Percentiles rank a stretch among this genome's conserved stretches.
Conservation (phyloP, 306 rosid species). For the Dryas octopetala region DNA sequence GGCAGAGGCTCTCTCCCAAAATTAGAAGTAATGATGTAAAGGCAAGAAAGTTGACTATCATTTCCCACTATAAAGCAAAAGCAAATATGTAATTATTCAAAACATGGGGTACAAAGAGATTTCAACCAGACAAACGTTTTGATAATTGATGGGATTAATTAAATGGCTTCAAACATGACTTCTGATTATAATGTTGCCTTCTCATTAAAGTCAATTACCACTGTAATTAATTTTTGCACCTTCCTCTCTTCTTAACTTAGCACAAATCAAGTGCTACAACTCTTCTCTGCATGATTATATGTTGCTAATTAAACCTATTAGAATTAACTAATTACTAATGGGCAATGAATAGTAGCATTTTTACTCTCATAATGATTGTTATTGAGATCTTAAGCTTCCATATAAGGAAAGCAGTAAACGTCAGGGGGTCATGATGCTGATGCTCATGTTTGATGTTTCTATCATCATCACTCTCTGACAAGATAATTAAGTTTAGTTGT, state of each 20-base stretch:
- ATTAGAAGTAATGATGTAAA: conserved; percentile 50
- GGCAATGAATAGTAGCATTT: conserved; percentile 16
- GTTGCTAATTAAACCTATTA: conserved; percentile 24
- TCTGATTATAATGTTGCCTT: conserved; percentile 32
- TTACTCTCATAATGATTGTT: conserved; percentile 33
- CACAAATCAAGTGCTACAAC: conserved; percentile 4
- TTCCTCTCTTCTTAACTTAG: conserved; percentile 15
- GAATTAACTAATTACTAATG: conserved; percentile 21
- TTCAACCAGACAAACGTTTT: conserved; percentile 70
- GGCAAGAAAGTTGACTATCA: conserved; percentile 69
- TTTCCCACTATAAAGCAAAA: conserved; percentile 84
- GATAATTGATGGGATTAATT: conserved; percentile 50
- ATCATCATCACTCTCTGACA: conserved; percentile 57
- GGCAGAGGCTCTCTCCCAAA: conserved; percentile 58
- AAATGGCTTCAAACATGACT: conserved; percentile 22
- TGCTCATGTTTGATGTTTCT: conserved; percentile 40
- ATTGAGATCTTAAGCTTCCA: conserved; percentile 64
- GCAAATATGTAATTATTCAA: conserved; percentile 58
- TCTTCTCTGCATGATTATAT: not conserved
- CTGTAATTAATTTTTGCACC: conserved; percentile 5
- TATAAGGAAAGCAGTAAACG: conserved; percentile 39
- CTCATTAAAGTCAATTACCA: conserved; percentile 33
- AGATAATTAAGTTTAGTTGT: conserved; percentile 50
- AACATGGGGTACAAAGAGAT: conserved; percentile 53
- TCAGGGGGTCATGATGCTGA: conserved; percentile 42